A percentile compares a stretch with the other conserved stretches of the same genome.
Conservation (phyloP, 352 stramenopile genomes). For the Pythium utonaiense region DNA sequence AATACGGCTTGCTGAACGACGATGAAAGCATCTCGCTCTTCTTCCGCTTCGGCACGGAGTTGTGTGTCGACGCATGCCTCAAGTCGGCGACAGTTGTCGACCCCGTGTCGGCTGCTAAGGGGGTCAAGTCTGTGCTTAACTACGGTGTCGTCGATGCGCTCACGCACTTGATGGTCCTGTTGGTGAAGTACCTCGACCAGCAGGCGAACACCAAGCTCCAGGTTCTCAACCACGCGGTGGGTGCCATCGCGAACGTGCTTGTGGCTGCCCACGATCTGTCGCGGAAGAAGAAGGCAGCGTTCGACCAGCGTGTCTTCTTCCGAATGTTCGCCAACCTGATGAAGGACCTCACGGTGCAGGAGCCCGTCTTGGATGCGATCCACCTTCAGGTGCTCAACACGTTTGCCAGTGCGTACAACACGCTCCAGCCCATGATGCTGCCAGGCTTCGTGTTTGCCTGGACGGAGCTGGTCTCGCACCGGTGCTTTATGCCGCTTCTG, state of each 20-base stretch:
- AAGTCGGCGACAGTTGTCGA: constrained; percentile 74
- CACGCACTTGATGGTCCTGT: constrained; percentile 94
- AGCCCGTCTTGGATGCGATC: constrained; percentile 92
- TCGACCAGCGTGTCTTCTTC: constrained; percentile 99
- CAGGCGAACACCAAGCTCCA: constrained; percentile 73
- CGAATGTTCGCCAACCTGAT: constrained; percentile 97
- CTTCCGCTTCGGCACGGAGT: constrained; percentile 94
- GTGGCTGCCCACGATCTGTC: constrained; percentile 83
- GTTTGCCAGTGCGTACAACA: constrained; percentile 96
- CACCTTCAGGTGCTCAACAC: constrained; percentile 94
- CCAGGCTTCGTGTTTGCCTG: constrained; percentile 98
- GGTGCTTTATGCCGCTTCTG: constrained; percentile 98
- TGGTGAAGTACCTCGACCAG: constrained; percentile 93
- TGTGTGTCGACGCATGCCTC: constrained; percentile 96
- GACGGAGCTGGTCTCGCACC: constrained; percentile 97
- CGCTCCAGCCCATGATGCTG: constrained; percentile 93
- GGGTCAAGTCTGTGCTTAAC: constrained; percentile 55
- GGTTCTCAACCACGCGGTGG: constrained; percentile 95
- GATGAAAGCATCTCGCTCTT: constrained; percentile 98
- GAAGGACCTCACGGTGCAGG: constrained; percentile 95
- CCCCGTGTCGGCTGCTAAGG: constrained; percentile 28
- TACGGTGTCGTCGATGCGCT: constrained; percentile 97
- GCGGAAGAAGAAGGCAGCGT: constrained; percentile 82
- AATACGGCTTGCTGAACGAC: constrained; percentile 94
- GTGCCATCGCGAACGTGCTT: constrained; percentile 92